Evolutionary conservation across 139 green algal species (phyloP), one percentile per base, ranked within the genome.

Genomic region (Chlamydomonas applanata): DNA sequence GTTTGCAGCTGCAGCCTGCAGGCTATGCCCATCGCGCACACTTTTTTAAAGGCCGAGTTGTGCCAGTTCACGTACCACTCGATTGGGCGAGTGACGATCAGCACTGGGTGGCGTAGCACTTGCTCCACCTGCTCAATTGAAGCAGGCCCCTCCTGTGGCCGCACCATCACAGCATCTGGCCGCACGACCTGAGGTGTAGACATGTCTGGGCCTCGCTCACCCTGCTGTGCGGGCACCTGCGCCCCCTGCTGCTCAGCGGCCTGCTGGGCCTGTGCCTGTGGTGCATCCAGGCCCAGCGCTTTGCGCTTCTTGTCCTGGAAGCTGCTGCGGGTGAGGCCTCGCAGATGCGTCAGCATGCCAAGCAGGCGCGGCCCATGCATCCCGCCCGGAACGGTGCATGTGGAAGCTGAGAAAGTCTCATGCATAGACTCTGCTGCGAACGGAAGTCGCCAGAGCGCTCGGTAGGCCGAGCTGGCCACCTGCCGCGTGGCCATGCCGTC

Each of bases 31-130:
- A n/a, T n/a, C n/a, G n/a, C n/a, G n/a, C n/a, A n/a, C n/a, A n/a
- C n/a, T n/a, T n/a, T n/a, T n/a, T n/a, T n/a, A n/a, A n/a, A n/a
- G n/a, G n/a, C n/a, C n/a, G n/a, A n/a, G n/a, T n/a, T n/a, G n/a
- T n/a, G 40, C 40, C 40, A 49, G 40, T 67, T n/a, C 56, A 45
- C 86, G n/a, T 72, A 93, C 89, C 91, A 96, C 29, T 96, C 91
- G 2, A 96, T 78, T 24, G 83, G 79, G 0, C 90, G 75, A 0
- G 90, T 91, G 2, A 96, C 73, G 13, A 95, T 82, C 0, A 96
- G 86, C 0, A 90, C 90, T 16, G 79, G 69, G 63, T 93, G 88
- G 11, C 75, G 72, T 7, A 95, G 72, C 1, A 89, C 79, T 13
- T 68, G 2, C 3, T 35, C 30, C 1, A 90, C 27, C 80, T 86